These are phyloP conservation scores for Tulasnella sp. DNA, from an alignment of 768 basidiomycete species.

Conservation along the genomic window DNA sequence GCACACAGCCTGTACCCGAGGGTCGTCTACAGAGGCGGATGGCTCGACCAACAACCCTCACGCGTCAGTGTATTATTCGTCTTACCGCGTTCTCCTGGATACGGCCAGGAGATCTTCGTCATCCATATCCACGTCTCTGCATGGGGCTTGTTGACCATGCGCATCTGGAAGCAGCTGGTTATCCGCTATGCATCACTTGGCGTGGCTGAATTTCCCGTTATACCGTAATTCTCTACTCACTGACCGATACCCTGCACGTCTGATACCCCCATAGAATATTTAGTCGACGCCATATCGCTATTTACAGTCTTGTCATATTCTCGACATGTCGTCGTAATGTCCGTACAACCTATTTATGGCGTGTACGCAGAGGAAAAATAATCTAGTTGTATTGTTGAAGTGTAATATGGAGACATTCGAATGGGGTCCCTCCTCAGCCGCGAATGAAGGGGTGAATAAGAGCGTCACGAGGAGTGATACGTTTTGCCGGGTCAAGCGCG, in stretches of 20 bases:
- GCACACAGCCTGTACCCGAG: background rate
- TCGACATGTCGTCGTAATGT: background rate
- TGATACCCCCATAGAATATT: background rate
- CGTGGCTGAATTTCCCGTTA: background rate
- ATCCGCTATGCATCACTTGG: background rate
- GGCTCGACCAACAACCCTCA: background rate
- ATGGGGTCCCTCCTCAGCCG: conserved; percentile 24
- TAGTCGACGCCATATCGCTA: background rate
- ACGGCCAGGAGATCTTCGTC: background rate
- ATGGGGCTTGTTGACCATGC: background rate
- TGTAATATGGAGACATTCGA: background rate
- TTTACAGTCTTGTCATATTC: background rate
- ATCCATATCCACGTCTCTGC: background rate
- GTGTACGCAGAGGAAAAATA: background rate
- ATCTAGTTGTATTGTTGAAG: background rate
- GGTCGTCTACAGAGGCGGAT: background rate
- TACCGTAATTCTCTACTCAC: background rate
- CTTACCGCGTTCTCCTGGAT: background rate
- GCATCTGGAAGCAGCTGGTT: background rate
- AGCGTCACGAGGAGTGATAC: conserved; percentile 85
- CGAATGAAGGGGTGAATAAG: conserved; percentile 78
- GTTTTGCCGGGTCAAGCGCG: conserved; percentile 67
- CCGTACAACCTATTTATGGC: background rate
- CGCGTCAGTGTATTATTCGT: background rate
- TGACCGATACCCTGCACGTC: no score